Percentiles rank a stretch among this genome's conserved stretches.
These are phyloP conservation scores for Salinomyces thailandicus DNA, from an alignment of 2,329 filamentous ascomycete species.

Conservation along the genomic window DNA sequence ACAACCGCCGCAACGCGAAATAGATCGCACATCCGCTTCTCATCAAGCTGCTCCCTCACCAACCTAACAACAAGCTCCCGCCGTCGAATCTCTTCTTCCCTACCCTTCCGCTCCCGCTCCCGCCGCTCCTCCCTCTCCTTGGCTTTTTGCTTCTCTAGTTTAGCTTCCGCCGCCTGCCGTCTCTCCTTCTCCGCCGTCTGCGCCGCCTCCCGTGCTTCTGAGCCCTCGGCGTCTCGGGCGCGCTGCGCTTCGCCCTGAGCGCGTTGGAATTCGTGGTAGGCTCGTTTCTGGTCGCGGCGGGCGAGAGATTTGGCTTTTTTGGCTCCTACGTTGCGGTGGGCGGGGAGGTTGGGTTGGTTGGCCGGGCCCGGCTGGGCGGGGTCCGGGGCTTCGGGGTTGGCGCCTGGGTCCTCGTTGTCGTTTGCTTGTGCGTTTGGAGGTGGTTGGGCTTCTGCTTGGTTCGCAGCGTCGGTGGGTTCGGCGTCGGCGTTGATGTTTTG, in stretches of 20 bases:
- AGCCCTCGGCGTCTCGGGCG: slow-evolving; percentile 31
- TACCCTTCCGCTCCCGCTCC: slow-evolving; percentile 29
- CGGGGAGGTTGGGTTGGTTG: slow-evolving; percentile 8
- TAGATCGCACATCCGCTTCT: slow-evolving; percentile 26
- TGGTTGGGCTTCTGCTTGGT: slow-evolving; percentile 4
- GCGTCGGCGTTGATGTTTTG: neutral
- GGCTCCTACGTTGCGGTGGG: slow-evolving; percentile 30
- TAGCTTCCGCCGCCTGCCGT: slow-evolving; percentile 32
- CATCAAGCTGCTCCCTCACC: slow-evolving; percentile 23
- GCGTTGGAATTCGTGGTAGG: slow-evolving; percentile 41
- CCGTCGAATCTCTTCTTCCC: slow-evolving; percentile 29
- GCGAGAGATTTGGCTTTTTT: slow-evolving; percentile 42
- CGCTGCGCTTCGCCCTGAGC: slow-evolving; percentile 38
- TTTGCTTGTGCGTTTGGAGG: slow-evolving; percentile 2
- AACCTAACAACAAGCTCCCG: slow-evolving; percentile 23
- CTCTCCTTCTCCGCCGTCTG: slow-evolving; percentile 31
- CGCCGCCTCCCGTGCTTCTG: slow-evolving; percentile 36
- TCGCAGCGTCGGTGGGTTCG: neutral
- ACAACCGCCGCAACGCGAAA: slow-evolving; percentile 32
- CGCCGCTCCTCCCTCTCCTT: slow-evolving; percentile 30
- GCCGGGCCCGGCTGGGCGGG: slow-evolving; percentile 26
- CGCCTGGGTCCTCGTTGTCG: slow-evolving; percentile 1
- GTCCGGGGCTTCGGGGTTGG: neutral
- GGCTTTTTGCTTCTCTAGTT: slow-evolving; percentile 31
- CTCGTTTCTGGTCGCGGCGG: slow-evolving; percentile 32